Base-by-base conservation (phyloP, 1,284 basidiomycete genomes). In the Apiotrichum laibachii region DNA sequence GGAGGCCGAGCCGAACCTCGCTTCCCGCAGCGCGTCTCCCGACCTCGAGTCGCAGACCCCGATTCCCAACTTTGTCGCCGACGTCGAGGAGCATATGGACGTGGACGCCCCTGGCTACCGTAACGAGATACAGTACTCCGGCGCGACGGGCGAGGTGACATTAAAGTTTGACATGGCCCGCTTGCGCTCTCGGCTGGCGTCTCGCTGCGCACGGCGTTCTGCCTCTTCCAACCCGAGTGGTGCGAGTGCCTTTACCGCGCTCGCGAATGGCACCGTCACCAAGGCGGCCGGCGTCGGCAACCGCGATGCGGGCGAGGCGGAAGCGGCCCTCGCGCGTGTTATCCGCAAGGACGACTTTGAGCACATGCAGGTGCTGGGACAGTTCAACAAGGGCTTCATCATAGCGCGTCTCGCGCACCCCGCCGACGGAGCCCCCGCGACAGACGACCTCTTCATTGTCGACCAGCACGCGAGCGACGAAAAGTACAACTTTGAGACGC, bases 301-400 rank as follows among this genome's bases (percentile, higher is more conserved):
- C 49, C 79, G 81, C 2, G 82, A 86, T 48, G 81, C 87, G 34
- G 82, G 82, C 21, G 73, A 76, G 1, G 92, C 89, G 0, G 86
- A 86, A 18, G 84, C 85, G 44, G 86, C 87, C 0, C 84, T 99
- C 2, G 85, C 90, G 6, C 85, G 94, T 13, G 86, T 92, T 31
- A 93, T 99, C 45, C 83, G 86, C 56, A 98, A 99, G 77, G 73
- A 79, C 1, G 95, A 99, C 77, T 99, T 99, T 72, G 81, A 76
- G 6, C 67, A 60, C 12, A 99, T 99, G 95, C 80, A 87, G 0
- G 80, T 97, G 18, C 67, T 96, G 33, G 96, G 96, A 0, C 96
- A 99, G 77, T 99, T 97, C 78, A 99, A 99, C 69, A 83, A 89
- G 44, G 95, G 94, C 0, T 99, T 99, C 76, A 94, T 99, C 76